phyloP scores from a whole-genome alignment of 2,329 filamentous ascomycete genomes.

The Colletotrichum somersetense region DNA sequence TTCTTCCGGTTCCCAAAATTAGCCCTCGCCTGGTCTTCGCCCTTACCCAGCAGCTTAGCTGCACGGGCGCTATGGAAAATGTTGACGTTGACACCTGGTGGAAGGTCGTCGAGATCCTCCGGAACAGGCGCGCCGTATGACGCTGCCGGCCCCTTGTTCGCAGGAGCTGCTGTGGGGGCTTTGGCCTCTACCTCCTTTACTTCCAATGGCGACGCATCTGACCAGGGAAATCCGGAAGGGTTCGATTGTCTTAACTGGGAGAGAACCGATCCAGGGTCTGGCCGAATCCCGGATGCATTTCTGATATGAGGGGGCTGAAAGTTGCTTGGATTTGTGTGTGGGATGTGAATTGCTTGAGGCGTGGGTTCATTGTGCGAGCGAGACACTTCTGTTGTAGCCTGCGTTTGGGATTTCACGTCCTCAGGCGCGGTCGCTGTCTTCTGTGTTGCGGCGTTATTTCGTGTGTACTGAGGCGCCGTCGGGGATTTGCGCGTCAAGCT shows the following conservation, averaged over 20 bases:
- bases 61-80: conserved; percentile 62
- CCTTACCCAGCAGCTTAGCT: conserved; percentile 56
- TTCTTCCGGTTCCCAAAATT: conserved; percentile 31
- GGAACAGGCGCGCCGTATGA: conserved; percentile 13
- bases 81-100: conserved; percentile 58
- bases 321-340: conserved; percentile 26
- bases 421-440: not conserved
- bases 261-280: conserved; percentile 33
- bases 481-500: conserved; percentile 51
- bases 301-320: conserved; percentile 9
- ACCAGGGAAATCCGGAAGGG: conserved; percentile 22
- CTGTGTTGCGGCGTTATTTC: not conserved
- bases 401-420: not conserved
- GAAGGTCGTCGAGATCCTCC: conserved; percentile 51
- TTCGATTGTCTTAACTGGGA: conserved; percentile 37
- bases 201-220: conserved; percentile 31
- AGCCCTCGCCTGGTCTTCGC: conserved; percentile 1
- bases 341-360: conserved; percentile 23
- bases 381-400: not conserved
- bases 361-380: not conserved
- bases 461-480: conserved; percentile 15
- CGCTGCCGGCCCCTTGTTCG: not conserved
- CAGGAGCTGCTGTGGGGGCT: not conserved
- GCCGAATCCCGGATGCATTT: conserved; percentile 17
- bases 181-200: not conserved